These are phyloP conservation scores for Beauveria caledonica DNA, from an alignment of 2,329 filamentous ascomycete species.

Conservation along the genomic window DNA sequence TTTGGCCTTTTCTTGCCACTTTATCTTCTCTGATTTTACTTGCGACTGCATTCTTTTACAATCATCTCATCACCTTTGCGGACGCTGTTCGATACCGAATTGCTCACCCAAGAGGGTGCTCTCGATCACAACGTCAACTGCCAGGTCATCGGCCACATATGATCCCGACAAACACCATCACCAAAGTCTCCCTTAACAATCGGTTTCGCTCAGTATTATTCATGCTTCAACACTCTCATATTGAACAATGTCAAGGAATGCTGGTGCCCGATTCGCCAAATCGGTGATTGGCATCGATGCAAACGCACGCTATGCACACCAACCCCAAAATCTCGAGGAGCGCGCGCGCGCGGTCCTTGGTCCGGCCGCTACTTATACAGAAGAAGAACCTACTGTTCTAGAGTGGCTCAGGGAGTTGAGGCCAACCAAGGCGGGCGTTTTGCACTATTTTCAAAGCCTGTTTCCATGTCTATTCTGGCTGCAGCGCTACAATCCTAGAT, in stretches of 20 bases:
- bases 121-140: not conserved
- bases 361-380: constrained; percentile 35
- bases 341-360: constrained; percentile 19
- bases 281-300: constrained; percentile 25
- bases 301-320: constrained; percentile 20
- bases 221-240: not conserved
- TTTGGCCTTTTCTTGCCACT: not conserved
- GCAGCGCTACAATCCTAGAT: constrained; percentile 59
- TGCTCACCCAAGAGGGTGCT: not conserved
- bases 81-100: not conserved
- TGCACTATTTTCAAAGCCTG: constrained; percentile 39
- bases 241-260: not conserved
- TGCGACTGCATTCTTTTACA: not conserved
- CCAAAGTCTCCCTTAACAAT: not conserved
- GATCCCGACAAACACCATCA: not conserved
- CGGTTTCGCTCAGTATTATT: not conserved
- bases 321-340: constrained; percentile 20
- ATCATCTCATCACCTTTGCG: not conserved
- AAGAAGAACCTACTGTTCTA: constrained; percentile 56
- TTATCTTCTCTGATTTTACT: not conserved
- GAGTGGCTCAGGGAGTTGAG: constrained; percentile 53
- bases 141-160: not conserved
- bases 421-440: constrained; percentile 39
- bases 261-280: constrained; percentile 13
- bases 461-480: constrained; percentile 68